Percentiles rank a stretch among this genome's conserved stretches.
phyloP scores from a whole-genome alignment of 345 rosid genomes.

The Fremontodendron californicum region DNA sequence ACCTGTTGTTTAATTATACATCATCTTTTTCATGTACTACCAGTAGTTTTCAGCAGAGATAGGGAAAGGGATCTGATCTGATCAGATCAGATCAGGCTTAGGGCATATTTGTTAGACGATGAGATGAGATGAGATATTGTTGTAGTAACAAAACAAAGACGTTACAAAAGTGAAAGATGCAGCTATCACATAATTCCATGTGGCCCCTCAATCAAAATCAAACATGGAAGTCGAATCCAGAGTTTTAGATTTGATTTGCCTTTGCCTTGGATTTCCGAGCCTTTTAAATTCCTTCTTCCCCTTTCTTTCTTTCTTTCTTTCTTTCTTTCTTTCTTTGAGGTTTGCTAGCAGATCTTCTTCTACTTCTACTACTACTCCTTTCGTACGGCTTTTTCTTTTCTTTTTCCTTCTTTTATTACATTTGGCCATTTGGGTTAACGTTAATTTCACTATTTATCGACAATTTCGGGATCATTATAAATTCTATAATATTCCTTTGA shows the following conservation, averaged over 20 bases:
- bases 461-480: constrained; percentile 20
- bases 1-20: neutral
- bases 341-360: neutral
- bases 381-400: neutral
- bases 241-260: constrained; percentile 17
- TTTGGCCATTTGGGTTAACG: neutral
- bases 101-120: no score
- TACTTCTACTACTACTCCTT: no score
- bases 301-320: neutral
- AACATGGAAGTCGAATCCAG: neutral
- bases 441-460: neutral
- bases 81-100: no score
- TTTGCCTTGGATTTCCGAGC: constrained; percentile 38
- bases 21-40: neutral
- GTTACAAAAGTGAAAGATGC: no score
- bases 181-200: no score
- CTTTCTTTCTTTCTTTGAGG: neutral
- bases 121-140: no score
- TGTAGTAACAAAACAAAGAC: no score
- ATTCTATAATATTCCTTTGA: constrained; percentile 6
- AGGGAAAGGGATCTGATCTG: no score
- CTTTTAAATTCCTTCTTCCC: neutral
- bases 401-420: neutral
- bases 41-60: no score
- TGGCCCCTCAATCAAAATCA: no score